These are phyloP conservation scores for Mrakia blollopis DNA, from an alignment of 768 basidiomycete species.

Conservation along the genomic window DNA sequence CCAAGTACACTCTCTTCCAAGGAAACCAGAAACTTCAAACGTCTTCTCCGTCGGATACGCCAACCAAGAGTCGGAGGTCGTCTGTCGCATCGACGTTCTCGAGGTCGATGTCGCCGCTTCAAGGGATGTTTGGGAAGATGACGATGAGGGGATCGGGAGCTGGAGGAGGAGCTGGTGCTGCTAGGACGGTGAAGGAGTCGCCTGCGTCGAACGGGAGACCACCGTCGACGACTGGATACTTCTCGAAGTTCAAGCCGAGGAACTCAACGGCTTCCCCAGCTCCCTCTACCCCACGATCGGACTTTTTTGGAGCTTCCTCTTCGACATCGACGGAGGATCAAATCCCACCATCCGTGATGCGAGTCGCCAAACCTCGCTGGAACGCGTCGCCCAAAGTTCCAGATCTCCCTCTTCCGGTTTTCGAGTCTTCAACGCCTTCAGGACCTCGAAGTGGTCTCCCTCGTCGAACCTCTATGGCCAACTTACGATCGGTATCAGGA, in stretches of 20 bases:
- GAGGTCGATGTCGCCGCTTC: constrained; percentile 17
- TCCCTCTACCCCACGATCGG: neutral
- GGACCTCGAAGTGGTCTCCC: neutral
- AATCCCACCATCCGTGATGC: neutral
- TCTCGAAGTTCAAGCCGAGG: neutral
- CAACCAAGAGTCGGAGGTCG: constrained; percentile 13
- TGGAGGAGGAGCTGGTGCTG: neutral
- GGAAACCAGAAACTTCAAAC: neutral
- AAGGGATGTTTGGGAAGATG: constrained; percentile 23
- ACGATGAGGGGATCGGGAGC: neutral
- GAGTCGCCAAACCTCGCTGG: constrained; percentile 14
- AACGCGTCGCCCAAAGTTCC: constrained; percentile 1
- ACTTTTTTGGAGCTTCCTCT: neutral
- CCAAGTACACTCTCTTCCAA: neutral
- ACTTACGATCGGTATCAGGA: neutral
- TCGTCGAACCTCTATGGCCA: constrained; percentile 3
- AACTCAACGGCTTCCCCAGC: neutral
- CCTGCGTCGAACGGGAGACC: neutral
- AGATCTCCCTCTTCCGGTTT: neutral
- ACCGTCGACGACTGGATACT: neutral
- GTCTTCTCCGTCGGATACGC: neutral
- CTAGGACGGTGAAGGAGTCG: neutral
- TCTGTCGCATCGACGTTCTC: constrained; percentile 10
- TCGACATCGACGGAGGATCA: neutral
- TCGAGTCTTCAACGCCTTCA: neutral